phyloP scores from a whole-genome alignment of 1,139 yeast species.

The Protomyces arabidopsidicola region DNA sequence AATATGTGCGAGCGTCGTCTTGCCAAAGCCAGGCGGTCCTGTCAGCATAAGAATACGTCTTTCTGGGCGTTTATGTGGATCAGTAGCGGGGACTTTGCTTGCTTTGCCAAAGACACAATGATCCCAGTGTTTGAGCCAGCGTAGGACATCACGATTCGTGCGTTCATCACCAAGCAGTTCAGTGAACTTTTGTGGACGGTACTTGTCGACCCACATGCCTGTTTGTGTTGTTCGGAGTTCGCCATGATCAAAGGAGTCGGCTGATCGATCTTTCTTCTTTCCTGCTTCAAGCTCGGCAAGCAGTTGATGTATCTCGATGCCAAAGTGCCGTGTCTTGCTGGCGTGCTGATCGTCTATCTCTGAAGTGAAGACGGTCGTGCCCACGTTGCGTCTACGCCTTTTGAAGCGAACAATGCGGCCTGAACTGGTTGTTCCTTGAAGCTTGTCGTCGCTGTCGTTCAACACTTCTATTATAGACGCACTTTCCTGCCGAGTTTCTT shows the following conservation, averaged over 20 bases:
- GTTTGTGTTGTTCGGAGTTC: neutral
- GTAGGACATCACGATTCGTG: slow-evolving; percentile 63
- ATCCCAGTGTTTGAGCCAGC: slow-evolving; percentile 83
- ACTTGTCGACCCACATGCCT: slow-evolving; percentile 61
- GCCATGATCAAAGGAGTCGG: neutral
- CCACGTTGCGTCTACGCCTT: slow-evolving; percentile 1
- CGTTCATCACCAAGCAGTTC: slow-evolving; percentile 78
- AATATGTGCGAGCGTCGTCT: slow-evolving; percentile 82
- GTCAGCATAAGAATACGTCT: slow-evolving; percentile 65
- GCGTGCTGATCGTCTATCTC: slow-evolving; percentile 13
- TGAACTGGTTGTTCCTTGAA: slow-evolving; percentile 7
- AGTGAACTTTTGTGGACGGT: slow-evolving; percentile 67
- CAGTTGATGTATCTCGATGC: slow-evolving; percentile 8
- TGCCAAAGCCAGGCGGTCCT: slow-evolving; percentile 97
- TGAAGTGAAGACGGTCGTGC: neutral
- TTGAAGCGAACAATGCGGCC: slow-evolving; percentile 1
- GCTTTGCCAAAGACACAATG: slow-evolving; percentile 54
- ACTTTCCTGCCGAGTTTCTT: neutral
- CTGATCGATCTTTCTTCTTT: neutral
- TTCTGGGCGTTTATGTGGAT: slow-evolving; percentile 66
- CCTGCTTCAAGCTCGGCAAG: slow-evolving; percentile 1
- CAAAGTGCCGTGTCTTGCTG: slow-evolving; percentile 14
- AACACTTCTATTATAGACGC: neutral
- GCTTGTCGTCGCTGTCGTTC: neutral
- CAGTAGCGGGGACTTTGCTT: slow-evolving; percentile 37